Evolutionary conservation across 2,329 filamentous ascomycete genomes (phyloP).

Genomic region (Botrytis deweyae): DNA sequence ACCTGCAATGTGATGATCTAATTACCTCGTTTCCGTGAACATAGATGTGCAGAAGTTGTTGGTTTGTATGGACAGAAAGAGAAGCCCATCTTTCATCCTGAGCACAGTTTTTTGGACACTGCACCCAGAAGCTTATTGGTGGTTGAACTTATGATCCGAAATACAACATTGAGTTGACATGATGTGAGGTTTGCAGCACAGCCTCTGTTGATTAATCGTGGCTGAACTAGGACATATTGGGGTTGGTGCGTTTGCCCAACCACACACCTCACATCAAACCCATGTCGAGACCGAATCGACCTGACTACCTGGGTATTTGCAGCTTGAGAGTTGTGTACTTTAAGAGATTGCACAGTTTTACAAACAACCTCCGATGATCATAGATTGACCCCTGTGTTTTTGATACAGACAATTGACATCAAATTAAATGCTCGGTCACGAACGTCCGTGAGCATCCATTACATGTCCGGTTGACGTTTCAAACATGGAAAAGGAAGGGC

Average conservation of each 20-base stretch:
- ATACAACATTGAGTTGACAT: not conserved
- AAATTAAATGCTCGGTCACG: not conserved
- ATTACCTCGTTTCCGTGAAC: not conserved
- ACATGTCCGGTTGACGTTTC: not conserved
- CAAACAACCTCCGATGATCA: too few species aligned
- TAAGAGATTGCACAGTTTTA: not conserved
- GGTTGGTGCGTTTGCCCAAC: not conserved
- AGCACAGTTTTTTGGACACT: too few species aligned
- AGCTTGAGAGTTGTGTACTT: not conserved
- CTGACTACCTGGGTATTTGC: not conserved
- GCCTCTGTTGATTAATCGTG: not conserved
- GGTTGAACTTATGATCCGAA: not conserved
- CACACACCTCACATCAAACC: not conserved
- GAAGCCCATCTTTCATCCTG: not conserved
- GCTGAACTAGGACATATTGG: not conserved
- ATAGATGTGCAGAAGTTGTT: not conserved
- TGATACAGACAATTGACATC: not conserved
- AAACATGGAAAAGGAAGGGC: not conserved
- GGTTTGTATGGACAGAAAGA: not conserved
- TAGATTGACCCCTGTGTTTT: not conserved
- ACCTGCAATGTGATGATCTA: not conserved
- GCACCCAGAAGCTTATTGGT: not conserved
- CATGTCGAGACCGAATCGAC: not conserved
- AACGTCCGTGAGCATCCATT: not conserved
- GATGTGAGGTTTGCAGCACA: not conserved